Conservation (phyloP, 2,329 filamentous ascomycete species). For the Talaromyces atroroseus region DNA sequence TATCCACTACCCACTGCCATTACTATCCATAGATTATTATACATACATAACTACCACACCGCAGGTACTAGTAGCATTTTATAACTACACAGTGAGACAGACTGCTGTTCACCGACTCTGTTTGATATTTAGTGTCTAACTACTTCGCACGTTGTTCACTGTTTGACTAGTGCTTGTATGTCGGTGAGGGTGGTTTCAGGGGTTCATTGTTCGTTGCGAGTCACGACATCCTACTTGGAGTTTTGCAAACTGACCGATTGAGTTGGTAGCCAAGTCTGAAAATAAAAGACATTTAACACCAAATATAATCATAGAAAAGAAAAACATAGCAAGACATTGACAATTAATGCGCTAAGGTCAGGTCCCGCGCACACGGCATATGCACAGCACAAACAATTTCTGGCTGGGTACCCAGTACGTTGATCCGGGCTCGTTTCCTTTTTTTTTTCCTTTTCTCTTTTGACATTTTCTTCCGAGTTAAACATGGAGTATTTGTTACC, state of each 20-base stretch:
- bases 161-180: not conserved
- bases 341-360: constrained; percentile 1
- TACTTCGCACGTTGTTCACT: too few species aligned
- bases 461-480: not conserved
- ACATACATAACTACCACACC: too few species aligned
- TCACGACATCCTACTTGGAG: too few species aligned
- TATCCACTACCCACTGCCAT: too few species aligned
- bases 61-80: too few species aligned
- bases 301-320: not conserved
- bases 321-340: too few species aligned
- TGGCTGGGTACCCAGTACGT: not conserved
- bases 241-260: not conserved
- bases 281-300: too few species aligned
- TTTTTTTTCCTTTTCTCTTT: not conserved
- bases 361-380: constrained; percentile 21
- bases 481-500: not conserved
- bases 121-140: too few species aligned
- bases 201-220: too few species aligned
- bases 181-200: not conserved
- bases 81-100: too few species aligned
- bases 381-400: constrained; percentile 20
- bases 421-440: not conserved
- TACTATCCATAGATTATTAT: too few species aligned
- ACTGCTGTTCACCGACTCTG: too few species aligned
- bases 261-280: not conserved